Conservation (phyloP, 257 asterid genomes). For the Cruciata laevipes region DNA sequence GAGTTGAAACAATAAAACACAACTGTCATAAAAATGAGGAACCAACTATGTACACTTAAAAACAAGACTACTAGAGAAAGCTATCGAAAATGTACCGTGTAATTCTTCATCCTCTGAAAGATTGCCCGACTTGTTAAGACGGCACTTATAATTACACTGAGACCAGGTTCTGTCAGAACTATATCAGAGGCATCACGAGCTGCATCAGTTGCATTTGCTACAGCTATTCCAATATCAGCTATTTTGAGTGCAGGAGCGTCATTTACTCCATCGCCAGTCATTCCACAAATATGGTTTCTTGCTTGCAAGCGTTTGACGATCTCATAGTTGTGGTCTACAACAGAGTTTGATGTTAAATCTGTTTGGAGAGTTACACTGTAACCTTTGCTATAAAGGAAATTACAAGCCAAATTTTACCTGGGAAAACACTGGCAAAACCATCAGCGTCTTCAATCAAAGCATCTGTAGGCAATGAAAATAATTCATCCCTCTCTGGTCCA, state of each 20-base stretch:
- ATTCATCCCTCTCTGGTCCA: conserved; percentile 53
- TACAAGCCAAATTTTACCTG: conserved; percentile 32
- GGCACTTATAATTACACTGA: conserved; percentile 70
- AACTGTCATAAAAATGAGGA: background rate
- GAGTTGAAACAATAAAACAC: background rate
- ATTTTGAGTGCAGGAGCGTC: conserved; percentile 80
- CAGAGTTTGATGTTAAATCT: background rate
- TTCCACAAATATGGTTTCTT: conserved; percentile 72
- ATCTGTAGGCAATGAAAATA: conserved; percentile 50
- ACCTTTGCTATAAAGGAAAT: background rate
- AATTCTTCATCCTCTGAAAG: conserved; percentile 88
- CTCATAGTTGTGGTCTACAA: conserved; percentile 72
- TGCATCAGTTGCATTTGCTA: conserved; percentile 79
- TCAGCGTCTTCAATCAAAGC: conserved; percentile 76
- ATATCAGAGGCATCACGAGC: conserved; percentile 87
- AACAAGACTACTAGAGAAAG: background rate
- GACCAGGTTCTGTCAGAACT: conserved; percentile 76
- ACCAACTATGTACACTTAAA: background rate
- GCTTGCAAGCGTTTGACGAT: conserved; percentile 74
- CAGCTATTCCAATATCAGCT: conserved; percentile 85
- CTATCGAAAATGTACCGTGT: conserved; percentile 27
- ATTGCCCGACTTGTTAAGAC: conserved; percentile 84
- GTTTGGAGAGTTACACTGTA: background rate
- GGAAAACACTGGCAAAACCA: conserved; percentile 88
- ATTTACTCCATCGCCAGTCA: conserved; percentile 93